Evolutionary conservation across 1,139 yeast genomes (phyloP).

Genomic region (Saccharomycopsis crataegensis): DNA sequence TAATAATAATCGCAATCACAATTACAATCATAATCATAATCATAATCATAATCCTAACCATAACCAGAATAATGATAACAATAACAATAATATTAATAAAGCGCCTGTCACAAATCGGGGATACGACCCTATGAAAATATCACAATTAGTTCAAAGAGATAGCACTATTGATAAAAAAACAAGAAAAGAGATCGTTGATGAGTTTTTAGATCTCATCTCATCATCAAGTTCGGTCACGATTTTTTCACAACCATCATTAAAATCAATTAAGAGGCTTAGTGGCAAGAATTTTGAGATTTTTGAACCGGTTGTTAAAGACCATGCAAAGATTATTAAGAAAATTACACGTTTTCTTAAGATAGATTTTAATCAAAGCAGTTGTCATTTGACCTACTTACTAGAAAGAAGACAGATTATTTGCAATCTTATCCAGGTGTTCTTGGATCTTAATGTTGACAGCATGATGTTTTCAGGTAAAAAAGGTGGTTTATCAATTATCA

Average conservation of each 20-base stretch:
- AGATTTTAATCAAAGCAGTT: slow-evolving; percentile 4
- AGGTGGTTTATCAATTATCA: not conserved
- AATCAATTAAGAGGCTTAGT: slow-evolving; percentile 10
- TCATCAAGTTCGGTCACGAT: slow-evolving; percentile 4
- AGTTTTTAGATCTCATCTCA: slow-evolving; percentile 6
- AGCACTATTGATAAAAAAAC: not conserved
- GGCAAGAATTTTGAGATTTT: slow-evolving; percentile 12
- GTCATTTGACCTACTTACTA: not conserved
- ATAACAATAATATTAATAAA: not conserved
- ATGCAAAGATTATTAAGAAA: not conserved
- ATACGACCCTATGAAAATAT: not conserved
- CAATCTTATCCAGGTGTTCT: not conserved
- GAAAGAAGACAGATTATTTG: slow-evolving; percentile 1
- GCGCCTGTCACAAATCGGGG: not conserved
- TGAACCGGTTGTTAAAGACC: slow-evolving; percentile 9
- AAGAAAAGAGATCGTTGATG: slow-evolving; percentile 1
- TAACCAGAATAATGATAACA: no score
- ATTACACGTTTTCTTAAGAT: slow-evolving; percentile 2
- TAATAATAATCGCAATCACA: not conserved
- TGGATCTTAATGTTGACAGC: slow-evolving; percentile 3
- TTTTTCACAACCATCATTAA: slow-evolving; percentile 8
- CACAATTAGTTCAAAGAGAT: not conserved
- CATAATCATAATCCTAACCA: no score
- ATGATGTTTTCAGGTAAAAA: not conserved
- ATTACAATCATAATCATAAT: no score